Percentiles rank a stretch among this genome's conserved stretches.
These are phyloP conservation scores for Neonothopanus nambi DNA, from an alignment of 1,284 basidiomycete genomes.

Conservation along the genomic window DNA sequence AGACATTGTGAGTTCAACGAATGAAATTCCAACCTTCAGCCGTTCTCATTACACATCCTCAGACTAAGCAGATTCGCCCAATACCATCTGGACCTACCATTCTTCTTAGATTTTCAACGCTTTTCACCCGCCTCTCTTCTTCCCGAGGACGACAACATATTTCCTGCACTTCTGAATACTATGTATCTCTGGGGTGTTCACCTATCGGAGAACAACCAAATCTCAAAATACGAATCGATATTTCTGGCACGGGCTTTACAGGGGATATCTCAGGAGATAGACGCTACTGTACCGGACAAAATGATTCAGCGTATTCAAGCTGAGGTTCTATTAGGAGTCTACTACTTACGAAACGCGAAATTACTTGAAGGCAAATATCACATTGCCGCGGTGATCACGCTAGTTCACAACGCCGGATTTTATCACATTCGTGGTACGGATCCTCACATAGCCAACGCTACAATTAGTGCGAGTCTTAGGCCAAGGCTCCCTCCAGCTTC, in stretches of 20 bases:
- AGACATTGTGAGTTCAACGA: no score
- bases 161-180: neutral
- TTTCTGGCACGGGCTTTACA: neutral
- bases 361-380: conserved; percentile 37
- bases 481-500: neutral
- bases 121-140: no score
- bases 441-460: neutral
- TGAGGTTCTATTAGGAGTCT: conserved; percentile 34
- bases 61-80: no score
- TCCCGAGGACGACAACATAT: no score
- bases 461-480: neutral
- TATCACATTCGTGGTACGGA: conserved; percentile 26
- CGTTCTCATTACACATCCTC: no score
- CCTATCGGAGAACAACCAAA: neutral
- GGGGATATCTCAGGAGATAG: conserved; percentile 3
- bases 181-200: neutral
- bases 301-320: conserved; percentile 37
- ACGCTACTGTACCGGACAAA: conserved; percentile 18
- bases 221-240: neutral
- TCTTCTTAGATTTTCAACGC: no score
- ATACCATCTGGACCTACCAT: no score
- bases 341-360: conserved; percentile 32
- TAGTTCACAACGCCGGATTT: conserved; percentile 29
- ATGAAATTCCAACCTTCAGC: no score
- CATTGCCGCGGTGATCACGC: conserved; percentile 30